These are phyloP conservation scores for Trichopus zeylanicus DNA, from an alignment of 116 monocot species.

Conservation along the genomic window DNA sequence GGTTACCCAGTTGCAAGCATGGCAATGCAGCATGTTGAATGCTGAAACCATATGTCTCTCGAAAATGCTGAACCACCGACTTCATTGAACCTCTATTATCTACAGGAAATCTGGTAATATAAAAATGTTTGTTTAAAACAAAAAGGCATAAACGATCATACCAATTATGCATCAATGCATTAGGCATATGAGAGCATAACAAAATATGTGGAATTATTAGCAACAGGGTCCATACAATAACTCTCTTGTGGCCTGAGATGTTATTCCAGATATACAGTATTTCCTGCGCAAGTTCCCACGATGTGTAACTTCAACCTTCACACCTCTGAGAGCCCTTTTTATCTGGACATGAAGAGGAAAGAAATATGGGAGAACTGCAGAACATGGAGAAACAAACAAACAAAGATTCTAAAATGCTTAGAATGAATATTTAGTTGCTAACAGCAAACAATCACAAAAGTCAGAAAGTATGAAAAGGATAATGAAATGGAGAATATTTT, in stretches of 20 bases:
- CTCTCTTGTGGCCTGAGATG: slow-evolving; percentile 75
- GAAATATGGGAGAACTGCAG: background rate
- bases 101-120: slow-evolving; percentile 39
- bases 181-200: background rate
- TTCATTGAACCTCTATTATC: slow-evolving; percentile 67
- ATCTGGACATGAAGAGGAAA: slow-evolving; percentile 28
- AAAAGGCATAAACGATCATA: background rate
- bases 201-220: background rate
- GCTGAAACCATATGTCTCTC: slow-evolving; percentile 52
- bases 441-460: background rate
- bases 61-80: slow-evolving; percentile 63
- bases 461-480: background rate
- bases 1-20: slow-evolving; percentile 67
- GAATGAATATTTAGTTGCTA: background rate
- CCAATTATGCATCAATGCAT: background rate
- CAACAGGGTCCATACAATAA: slow-evolving; percentile 37
- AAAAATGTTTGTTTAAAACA: background rate
- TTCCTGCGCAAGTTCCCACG: slow-evolving; percentile 81
- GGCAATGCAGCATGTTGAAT: slow-evolving; percentile 59
- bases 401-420: background rate
- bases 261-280: slow-evolving; percentile 81
- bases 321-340: slow-evolving; percentile 83
- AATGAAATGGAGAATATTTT: background rate
- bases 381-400: background rate
- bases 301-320: slow-evolving; percentile 90